These are phyloP conservation scores for Cutaneotrichosporon cyanovorans DNA, from an alignment of 1,284 basidiomycete species.

Conservation along the genomic window DNA sequence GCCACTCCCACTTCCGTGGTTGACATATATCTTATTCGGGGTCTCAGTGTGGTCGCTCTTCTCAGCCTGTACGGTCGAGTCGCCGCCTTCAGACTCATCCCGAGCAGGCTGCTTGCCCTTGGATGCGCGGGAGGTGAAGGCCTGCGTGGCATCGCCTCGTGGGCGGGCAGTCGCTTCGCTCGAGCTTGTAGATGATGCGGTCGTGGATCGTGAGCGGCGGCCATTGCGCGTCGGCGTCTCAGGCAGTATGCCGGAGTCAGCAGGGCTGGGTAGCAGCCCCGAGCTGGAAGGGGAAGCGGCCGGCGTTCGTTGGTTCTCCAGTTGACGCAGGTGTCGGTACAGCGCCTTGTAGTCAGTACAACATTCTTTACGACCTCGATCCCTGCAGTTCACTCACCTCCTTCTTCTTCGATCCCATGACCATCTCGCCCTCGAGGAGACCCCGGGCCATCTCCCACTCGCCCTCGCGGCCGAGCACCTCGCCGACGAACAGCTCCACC, in stretches of 20 bases:
- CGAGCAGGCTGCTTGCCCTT: slow-evolving; percentile 8
- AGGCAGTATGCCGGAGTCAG: slow-evolving; percentile 19
- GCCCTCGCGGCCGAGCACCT: slow-evolving; percentile 36
- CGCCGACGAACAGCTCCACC: slow-evolving; percentile 40
- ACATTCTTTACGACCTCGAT: too few relatives aligned
- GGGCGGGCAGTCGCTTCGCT: slow-evolving; percentile 16
- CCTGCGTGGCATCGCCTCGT: neutral
- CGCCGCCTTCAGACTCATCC: slow-evolving; percentile 4
- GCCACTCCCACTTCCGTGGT: neutral
- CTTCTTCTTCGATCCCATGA: slow-evolving; percentile 40
- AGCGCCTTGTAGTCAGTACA: slow-evolving; percentile 23
- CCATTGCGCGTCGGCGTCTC: slow-evolving; percentile 1
- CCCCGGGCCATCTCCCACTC: slow-evolving; percentile 43
- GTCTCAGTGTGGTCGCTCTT: slow-evolving; percentile 6
- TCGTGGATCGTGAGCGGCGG: slow-evolving; percentile 3
- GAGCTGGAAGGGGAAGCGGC: slow-evolving; percentile 18
- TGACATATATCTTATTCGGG: slow-evolving; percentile 9
- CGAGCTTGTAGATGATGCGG: slow-evolving; percentile 1
- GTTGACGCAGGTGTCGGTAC: slow-evolving; percentile 31
- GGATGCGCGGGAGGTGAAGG: neutral
- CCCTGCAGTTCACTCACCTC: slow-evolving; percentile 24
- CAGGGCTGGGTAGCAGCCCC: slow-evolving; percentile 23
- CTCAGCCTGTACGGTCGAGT: slow-evolving; percentile 8
- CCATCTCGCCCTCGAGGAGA: slow-evolving; percentile 36
- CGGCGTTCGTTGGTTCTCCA: slow-evolving; percentile 16